Evolutionary conservation across 768 basidiomycete species (phyloP).

Genomic region (Paxillus involutus): DNA sequence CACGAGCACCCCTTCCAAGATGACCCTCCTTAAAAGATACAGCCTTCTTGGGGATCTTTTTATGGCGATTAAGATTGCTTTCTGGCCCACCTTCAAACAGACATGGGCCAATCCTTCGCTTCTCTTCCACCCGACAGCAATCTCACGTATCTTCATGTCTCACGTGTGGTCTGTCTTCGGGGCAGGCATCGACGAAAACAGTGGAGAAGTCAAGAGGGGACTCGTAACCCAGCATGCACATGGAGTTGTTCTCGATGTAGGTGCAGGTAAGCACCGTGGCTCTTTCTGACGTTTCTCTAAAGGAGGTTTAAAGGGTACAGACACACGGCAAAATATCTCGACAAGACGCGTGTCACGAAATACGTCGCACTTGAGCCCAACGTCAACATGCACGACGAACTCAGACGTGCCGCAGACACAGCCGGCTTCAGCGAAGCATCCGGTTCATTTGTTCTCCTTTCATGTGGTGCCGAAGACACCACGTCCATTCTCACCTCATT

Average conservation of each 20-base stretch:
- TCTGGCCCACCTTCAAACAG: conserved; percentile 46
- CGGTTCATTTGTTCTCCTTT: conserved; percentile 56
- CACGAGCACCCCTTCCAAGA: conserved; percentile 1
- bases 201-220: conserved; percentile 37
- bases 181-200: conserved; percentile 43
- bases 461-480: conserved; percentile 64
- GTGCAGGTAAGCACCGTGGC: conserved; percentile 48
- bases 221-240: conserved; percentile 55
- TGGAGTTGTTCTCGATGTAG: conserved; percentile 66
- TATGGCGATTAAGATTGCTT: conserved; percentile 35
- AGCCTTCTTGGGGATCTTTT: conserved; percentile 43
- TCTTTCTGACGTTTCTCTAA: background rate
- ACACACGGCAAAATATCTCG: conserved; percentile 62
- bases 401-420: conserved; percentile 47
- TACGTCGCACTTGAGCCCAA: conserved; percentile 80
- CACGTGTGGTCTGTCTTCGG: conserved; percentile 57
- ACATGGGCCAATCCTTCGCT: conserved; percentile 42
- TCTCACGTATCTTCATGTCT: conserved; percentile 59
- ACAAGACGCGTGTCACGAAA: conserved; percentile 49
- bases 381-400: conserved; percentile 54
- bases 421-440: conserved; percentile 54
- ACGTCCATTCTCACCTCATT: conserved; percentile 44
- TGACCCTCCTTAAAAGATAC: conserved; percentile 27
- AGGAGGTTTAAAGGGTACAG: conserved; percentile 50
- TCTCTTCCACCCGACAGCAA: conserved; percentile 40